phyloP scores from a whole-genome alignment of 176 grass and related monocot species.

The Carex pumila region DNA sequence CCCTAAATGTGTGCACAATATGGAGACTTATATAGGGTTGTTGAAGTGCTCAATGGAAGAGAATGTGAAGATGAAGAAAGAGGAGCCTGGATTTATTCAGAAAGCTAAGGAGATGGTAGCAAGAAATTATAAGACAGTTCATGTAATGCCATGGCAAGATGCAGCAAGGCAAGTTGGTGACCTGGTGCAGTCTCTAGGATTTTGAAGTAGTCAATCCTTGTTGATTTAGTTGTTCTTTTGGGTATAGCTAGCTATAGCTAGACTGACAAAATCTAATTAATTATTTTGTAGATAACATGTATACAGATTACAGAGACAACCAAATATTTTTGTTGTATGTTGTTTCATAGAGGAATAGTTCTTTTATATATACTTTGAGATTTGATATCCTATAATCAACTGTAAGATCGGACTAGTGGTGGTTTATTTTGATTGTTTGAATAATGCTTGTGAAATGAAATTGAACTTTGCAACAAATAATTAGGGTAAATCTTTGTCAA shows the following conservation, averaged over 20 bases:
- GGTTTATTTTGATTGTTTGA: background rate
- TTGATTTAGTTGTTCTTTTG: background rate
- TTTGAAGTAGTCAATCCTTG: conserved; percentile 19
- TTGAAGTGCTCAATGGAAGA: conserved; percentile 28
- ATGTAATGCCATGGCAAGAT: conserved; percentile 48
- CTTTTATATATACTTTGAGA: background rate
- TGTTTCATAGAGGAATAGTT: background rate
- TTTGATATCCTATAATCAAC: background rate
- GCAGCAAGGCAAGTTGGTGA: conserved; percentile 58
- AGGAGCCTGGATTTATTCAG: conserved; percentile 13
- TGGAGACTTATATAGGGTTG: conserved; percentile 56
- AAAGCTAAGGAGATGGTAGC: conserved; percentile 35
- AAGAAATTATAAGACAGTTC: background rate
- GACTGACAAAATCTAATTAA: conserved; percentile 2
- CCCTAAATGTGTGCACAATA: conserved; percentile 59
- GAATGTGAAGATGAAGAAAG: background rate
- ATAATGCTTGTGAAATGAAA: background rate
- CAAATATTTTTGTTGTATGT: background rate
- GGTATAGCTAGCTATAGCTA: conserved; percentile 16
- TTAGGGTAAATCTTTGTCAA: background rate
- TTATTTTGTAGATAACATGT: conserved; percentile 8
- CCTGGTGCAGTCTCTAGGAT: conserved; percentile 67
- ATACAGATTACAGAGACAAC: background rate
- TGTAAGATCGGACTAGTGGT: background rate
- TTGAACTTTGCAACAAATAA: background rate